Evolutionary conservation across 192 early-diverging fungal genomes (phyloP).

Genomic region (Mortierella antarctica): DNA sequence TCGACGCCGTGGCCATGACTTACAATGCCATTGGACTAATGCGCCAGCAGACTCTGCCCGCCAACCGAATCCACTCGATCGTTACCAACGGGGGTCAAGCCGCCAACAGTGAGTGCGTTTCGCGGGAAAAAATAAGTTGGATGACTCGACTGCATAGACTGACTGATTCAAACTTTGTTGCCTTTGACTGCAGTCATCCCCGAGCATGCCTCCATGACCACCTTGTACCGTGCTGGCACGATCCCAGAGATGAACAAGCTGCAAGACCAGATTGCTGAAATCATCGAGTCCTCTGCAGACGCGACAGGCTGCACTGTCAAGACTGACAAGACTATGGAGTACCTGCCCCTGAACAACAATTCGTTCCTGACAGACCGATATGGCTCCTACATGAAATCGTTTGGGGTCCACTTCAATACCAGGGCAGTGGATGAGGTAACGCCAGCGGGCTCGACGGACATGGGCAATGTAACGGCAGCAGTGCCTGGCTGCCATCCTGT

Average conservation of each 20-base stretch:
- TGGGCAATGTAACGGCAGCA: conserved; percentile 77
- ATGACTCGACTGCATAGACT: conserved; percentile 50
- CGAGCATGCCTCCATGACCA: conserved; percentile 65
- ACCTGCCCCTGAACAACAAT: conserved; percentile 67
- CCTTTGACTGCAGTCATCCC: conserved; percentile 66
- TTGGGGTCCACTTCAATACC: conserved; percentile 44
- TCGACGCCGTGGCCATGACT: conserved; percentile 77
- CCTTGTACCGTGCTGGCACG: conserved; percentile 69
- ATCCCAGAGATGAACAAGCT: conserved; percentile 64
- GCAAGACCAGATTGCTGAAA: conserved; percentile 62
- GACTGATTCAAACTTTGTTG: neutral
- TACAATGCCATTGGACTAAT: conserved; percentile 76
- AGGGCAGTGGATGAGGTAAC: conserved; percentile 46
- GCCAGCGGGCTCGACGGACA: conserved; percentile 70
- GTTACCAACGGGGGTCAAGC: conserved; percentile 80
- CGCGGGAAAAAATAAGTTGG: neutral
- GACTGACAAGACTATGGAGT: conserved; percentile 42
- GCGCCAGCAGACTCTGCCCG: conserved; percentile 79
- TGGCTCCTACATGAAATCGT: conserved; percentile 59
- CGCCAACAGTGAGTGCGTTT: conserved; percentile 36
- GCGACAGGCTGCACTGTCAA: conserved; percentile 78
- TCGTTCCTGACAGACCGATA: conserved; percentile 58
- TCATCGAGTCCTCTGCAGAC: conserved; percentile 72
- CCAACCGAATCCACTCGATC: conserved; percentile 82
- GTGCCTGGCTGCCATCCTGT: conserved; percentile 71